Base-by-base conservation (phyloP, 192 early-diverging fungal genomes). In the Lobosporangium transversale region DNA sequence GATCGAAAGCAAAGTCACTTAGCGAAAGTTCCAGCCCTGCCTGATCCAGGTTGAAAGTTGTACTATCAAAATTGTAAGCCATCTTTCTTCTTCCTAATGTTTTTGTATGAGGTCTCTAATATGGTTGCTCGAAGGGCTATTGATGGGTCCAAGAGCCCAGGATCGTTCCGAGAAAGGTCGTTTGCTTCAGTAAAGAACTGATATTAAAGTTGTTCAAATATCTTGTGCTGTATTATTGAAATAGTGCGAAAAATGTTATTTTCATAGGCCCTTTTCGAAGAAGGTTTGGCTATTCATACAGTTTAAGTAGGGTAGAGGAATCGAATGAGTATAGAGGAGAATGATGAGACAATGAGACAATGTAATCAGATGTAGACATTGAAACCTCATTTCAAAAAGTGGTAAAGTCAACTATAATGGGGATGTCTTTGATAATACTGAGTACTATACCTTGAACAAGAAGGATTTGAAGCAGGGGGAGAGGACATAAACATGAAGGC, bases 1-100 rank as follows among this genome's bases (percentile, higher is more conserved):
- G 53, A n/a, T 76, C 73, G n/a, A 76, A 76, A 6, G 58, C 50
- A 58, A 76, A 67, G 24, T 76, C 73, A 32, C 47, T 67, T 6
- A 76, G 62, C 24, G 73, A 76, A 0, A 76, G 47, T 32, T 76
- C 73, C 36, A 76, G 47, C 9, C 65, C 73, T 1, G 73, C 64
- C 12, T 62, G 73, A 47, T 66, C 58, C 35, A 76, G 45, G 8
- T 29, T 56, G 52, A 62, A 76, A 1, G 64, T 32, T n/a, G 64
- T 47, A 48, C 33, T 67, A 53, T 76, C 73, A 62, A 76, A 76
- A 26, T 67, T 66, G 64, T 51, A 67, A 21, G 73, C 29, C 73
- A 76, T 76, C 37, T 10, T 10, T 40, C 37, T 14, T 40, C 8
- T 40, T 14, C 37, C 37, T 10, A 40, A 14, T 14, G 37, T 40